Conservation (phyloP, 345 rosid genomes). For the Pugionium cornutum region DNA sequence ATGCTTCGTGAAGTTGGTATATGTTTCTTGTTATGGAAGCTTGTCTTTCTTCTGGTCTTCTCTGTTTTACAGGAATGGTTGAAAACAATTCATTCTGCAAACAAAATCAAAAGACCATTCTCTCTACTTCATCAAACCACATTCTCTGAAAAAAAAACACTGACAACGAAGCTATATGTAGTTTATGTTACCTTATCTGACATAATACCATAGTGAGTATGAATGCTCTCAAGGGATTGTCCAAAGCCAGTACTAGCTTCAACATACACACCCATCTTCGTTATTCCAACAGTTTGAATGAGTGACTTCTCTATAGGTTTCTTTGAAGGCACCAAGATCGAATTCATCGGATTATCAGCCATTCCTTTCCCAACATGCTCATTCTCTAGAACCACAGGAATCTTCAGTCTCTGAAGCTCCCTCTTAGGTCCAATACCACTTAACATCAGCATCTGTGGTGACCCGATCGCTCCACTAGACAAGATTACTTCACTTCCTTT, state of each 20-base stretch:
- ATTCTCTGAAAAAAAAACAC: slow-evolving; percentile 18
- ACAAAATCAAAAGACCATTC: neutral
- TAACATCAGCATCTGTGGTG: slow-evolving; percentile 82
- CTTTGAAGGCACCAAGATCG: slow-evolving; percentile 70
- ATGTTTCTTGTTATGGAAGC: slow-evolving; percentile 57
- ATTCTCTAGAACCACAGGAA: slow-evolving; percentile 61
- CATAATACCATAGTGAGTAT: slow-evolving; percentile 74
- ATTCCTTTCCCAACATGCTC: slow-evolving; percentile 76
- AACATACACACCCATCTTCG: slow-evolving; percentile 80
- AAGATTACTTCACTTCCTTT: slow-evolving; percentile 71
- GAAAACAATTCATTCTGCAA: slow-evolving; percentile 50
- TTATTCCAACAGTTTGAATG: slow-evolving; percentile 89
- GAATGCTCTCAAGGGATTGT: slow-evolving; percentile 68
- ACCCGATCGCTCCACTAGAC: slow-evolving; percentile 85
- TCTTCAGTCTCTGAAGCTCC: slow-evolving; percentile 62
- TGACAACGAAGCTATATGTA: neutral
- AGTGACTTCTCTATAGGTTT: slow-evolving; percentile 61
- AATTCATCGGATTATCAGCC: slow-evolving; percentile 93
- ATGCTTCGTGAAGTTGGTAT: slow-evolving; percentile 69
- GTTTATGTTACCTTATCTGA: slow-evolving; percentile 69
- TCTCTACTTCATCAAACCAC: slow-evolving; percentile 1
- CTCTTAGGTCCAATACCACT: slow-evolving; percentile 87
- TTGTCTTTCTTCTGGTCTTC: slow-evolving; percentile 60
- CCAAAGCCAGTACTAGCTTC: slow-evolving; percentile 97
- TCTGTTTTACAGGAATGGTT: slow-evolving; percentile 70